Percentiles rank a stretch among this genome's conserved stretches.
Evolutionary conservation across 2,329 filamentous ascomycete species (phyloP).

Genomic region (Biscogniauxia marginata): DNA sequence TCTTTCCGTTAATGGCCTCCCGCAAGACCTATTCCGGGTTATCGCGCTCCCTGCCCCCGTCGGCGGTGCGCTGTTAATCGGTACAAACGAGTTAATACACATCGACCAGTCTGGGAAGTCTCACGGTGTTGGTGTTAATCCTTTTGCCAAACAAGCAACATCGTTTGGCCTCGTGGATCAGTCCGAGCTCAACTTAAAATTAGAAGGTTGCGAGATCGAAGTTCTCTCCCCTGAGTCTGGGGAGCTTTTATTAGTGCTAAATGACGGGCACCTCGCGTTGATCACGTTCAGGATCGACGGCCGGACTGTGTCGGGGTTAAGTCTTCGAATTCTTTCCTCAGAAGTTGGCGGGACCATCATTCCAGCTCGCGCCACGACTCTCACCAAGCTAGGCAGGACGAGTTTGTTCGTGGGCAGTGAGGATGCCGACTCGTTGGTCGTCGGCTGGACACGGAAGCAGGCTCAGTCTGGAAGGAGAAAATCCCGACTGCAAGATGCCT

Average conservation of each 20-base stretch:
- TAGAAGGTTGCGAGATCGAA: constrained; percentile 81
- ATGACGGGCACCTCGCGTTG: constrained; percentile 71
- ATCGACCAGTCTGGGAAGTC: constrained; percentile 94
- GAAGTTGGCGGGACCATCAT: constrained; percentile 65
- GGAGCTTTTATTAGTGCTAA: constrained; percentile 80
- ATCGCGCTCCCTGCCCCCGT: constrained; percentile 82
- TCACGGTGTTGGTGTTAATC: constrained; percentile 89
- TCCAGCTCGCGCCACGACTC: constrained; percentile 63
- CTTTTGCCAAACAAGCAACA: constrained; percentile 80
- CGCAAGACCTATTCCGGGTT: constrained; percentile 82
- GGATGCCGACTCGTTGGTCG: constrained; percentile 73
- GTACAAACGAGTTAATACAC: constrained; percentile 88
- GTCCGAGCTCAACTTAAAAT: constrained; percentile 71
- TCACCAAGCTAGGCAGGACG: constrained; percentile 65
- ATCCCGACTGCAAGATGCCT: constrained; percentile 56
- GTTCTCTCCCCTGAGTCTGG: constrained; percentile 73
- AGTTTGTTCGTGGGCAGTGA: constrained; percentile 85
- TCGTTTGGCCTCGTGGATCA: constrained; percentile 85
- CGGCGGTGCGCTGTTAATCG: constrained; percentile 83
- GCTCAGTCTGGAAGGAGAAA: constrained; percentile 61
- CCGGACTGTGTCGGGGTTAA: constrained; percentile 83
- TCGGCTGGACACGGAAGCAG: constrained; percentile 75
- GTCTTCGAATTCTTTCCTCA: constrained; percentile 62
- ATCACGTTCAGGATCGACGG: constrained; percentile 86
- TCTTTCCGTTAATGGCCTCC: constrained; percentile 79